Conservation (phyloP, 257 asterid genomes). For the Solanum chilense region DNA sequence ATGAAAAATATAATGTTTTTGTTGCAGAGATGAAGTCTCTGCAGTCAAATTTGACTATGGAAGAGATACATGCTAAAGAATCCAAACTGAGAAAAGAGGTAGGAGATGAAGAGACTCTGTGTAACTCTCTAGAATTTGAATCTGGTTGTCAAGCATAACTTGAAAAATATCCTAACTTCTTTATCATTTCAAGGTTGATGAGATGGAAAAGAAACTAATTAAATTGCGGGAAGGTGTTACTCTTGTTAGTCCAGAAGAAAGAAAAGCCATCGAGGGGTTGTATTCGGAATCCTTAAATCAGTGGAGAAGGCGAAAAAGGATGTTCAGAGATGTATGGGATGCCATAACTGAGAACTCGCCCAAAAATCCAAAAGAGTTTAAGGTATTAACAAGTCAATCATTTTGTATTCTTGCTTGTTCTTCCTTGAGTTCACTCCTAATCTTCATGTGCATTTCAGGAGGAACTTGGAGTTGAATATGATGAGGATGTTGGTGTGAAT, state of each 20-base stretch:
- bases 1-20: neutral
- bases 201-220: constrained; percentile 72
- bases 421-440: neutral
- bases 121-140: neutral
- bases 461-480: constrained; percentile 90
- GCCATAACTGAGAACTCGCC: constrained; percentile 94
- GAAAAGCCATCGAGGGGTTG: constrained; percentile 51
- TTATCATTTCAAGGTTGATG: constrained; percentile 36
- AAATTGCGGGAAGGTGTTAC: constrained; percentile 74
- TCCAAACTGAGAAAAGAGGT: constrained; percentile 64
- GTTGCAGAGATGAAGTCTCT: constrained; percentile 66
- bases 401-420: neutral
- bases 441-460: constrained; percentile 33
- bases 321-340: constrained; percentile 90
- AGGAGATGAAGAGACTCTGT: neutral
- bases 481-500: constrained; percentile 76
- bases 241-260: constrained; percentile 76
- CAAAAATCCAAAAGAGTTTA: constrained; percentile 69
- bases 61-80: constrained; percentile 51
- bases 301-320: constrained; percentile 89
- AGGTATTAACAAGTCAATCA: constrained; percentile 25
- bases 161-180: neutral
- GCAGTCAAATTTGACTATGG: constrained; percentile 77
- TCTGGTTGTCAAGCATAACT: neutral
- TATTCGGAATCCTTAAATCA: constrained; percentile 44